A percentile compares a stretch with the other conserved stretches of the same genome.
phyloP scores from a whole-genome alignment of 2,329 filamentous ascomycete species.

The Pleomassaria siparia region DNA sequence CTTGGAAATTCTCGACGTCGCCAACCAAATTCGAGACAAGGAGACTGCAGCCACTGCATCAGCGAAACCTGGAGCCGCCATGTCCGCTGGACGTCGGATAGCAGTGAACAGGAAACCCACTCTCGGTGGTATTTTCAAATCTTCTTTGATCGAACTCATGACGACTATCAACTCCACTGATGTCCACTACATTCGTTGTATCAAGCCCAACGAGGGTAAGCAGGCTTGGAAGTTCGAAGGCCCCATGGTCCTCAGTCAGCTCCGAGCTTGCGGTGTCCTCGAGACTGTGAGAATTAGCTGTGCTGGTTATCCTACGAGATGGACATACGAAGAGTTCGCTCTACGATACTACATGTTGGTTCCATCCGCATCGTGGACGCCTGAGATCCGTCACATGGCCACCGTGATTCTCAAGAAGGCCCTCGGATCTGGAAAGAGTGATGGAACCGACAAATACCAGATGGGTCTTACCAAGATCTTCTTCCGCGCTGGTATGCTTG shows the following conservation, averaged over 20 bases:
- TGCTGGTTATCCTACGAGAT: conserved; percentile 93
- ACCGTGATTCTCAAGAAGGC: conserved; percentile 89
- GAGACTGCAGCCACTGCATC: conserved; percentile 65
- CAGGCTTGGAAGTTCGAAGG: conserved; percentile 97
- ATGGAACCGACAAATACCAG: conserved; percentile 89
- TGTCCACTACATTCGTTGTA: conserved; percentile 98
- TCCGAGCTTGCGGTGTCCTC: conserved; percentile 96
- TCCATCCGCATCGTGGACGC: conserved; percentile 84
- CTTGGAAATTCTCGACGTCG: conserved; percentile 79
- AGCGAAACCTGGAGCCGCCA: conserved; percentile 68
- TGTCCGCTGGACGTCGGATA: conserved; percentile 75
- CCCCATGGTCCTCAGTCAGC: conserved; percentile 95
- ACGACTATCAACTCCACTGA: conserved; percentile 96
- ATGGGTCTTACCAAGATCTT: conserved; percentile 98
- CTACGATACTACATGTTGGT: conserved; percentile 98
- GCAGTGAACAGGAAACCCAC: conserved; percentile 96
- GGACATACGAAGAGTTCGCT: conserved; percentile 99
- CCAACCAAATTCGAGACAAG: conserved; percentile 85
- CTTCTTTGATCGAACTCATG: conserved; percentile 97
- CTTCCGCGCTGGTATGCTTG: conserved; percentile 98
- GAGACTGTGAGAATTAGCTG: conserved; percentile 98
- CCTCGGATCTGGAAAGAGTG: conserved; percentile 64
- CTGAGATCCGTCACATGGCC: conserved; percentile 91
- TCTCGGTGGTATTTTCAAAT: conserved; percentile 97
- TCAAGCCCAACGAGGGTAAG: conserved; percentile 98